Evolutionary conservation across 345 rosid species (phyloP).

Genomic region (Ricinus communis): DNA sequence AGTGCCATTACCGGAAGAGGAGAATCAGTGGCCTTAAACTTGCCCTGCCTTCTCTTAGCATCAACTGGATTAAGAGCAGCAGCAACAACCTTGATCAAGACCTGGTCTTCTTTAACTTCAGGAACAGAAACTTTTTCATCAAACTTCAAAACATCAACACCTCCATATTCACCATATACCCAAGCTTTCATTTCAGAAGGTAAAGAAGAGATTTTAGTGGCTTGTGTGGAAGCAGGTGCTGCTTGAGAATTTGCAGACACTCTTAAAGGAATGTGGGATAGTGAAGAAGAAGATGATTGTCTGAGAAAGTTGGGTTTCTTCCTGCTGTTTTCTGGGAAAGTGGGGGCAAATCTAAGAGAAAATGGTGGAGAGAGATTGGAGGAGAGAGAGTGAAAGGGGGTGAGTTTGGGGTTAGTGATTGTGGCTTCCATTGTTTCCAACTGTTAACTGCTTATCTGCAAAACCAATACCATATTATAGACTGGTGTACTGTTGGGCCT

Average conservation of each 20-base stretch:
- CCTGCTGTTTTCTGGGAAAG: constrained; percentile 25
- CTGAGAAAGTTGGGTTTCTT: constrained; percentile 12
- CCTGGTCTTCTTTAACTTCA: constrained; percentile 76
- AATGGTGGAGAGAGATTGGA: constrained; percentile 22
- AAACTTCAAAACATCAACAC: constrained; percentile 76
- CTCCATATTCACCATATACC: constrained; percentile 77
- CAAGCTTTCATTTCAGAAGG: constrained; percentile 86
- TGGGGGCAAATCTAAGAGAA: constrained; percentile 26
- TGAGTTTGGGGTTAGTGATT: constrained; percentile 40
- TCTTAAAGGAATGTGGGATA: constrained; percentile 29
- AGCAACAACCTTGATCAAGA: constrained; percentile 75
- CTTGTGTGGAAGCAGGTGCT: constrained; percentile 40
- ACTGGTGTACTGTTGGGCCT: too few relatives aligned
- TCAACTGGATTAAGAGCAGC: constrained; percentile 96
- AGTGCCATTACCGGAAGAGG: constrained; percentile 62
- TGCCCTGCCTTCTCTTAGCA: constrained; percentile 79
- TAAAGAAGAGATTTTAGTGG: constrained; percentile 32
- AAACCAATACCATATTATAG: too few relatives aligned
- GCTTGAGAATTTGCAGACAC: constrained; percentile 57
- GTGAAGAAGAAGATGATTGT: constrained; percentile 18
- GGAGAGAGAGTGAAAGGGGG: constrained; percentile 24
- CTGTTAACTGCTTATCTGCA: neutral
- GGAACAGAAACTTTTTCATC: constrained; percentile 73
- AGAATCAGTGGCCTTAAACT: constrained; percentile 91
- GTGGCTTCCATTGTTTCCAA: constrained; percentile 41